phyloP scores from a whole-genome alignment of 1,284 basidiomycete genomes.

The Schizophyllum commune region DNA sequence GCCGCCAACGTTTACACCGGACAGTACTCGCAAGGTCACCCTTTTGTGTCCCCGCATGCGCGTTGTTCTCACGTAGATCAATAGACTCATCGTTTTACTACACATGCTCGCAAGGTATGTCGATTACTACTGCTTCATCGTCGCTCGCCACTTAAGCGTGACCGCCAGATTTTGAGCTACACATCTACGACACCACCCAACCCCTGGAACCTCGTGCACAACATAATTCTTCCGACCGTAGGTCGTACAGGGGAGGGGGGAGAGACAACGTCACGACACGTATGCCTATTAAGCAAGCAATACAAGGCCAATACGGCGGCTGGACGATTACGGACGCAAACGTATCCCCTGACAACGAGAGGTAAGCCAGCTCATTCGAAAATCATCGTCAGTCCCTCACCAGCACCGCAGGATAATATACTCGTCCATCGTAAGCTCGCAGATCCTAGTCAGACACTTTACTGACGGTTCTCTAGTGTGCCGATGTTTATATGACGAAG shows the following conservation, averaged over 20 bases:
- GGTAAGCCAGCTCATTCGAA: conserved; percentile 32
- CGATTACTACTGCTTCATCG: background rate
- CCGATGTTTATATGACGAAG: conserved; percentile 80
- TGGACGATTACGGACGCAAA: conserved; percentile 98
- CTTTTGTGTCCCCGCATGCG: conserved; percentile 4
- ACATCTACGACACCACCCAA: conserved; percentile 78
- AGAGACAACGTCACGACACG: conserved; percentile 39
- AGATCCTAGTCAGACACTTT: background rate
- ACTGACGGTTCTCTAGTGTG: conserved; percentile 26
- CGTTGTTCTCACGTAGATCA: conserved; percentile 5
- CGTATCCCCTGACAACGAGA: conserved; percentile 85
- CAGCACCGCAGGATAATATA: conserved; percentile 73
- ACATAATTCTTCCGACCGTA: conserved; percentile 11
- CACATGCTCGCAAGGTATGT: conserved; percentile 69
- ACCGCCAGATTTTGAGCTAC: conserved; percentile 70
- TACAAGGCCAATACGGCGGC: conserved; percentile 65
- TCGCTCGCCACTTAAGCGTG: conserved; percentile 10
- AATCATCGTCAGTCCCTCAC: conserved; percentile 2
- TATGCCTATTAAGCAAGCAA: conserved; percentile 72
- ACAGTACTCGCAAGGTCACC: conserved; percentile 75
- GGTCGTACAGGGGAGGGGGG: conserved; percentile 20
- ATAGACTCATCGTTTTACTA: conserved; percentile 77
- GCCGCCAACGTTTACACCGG: conserved; percentile 84
- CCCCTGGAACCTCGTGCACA: conserved; percentile 25
- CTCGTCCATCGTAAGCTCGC: conserved; percentile 64